Evolutionary conservation across 78 protist genomes (phyloP), one percentile per base, ranked within the genome.

Genomic region (Neovahlkampfia damariscottae): DNA sequence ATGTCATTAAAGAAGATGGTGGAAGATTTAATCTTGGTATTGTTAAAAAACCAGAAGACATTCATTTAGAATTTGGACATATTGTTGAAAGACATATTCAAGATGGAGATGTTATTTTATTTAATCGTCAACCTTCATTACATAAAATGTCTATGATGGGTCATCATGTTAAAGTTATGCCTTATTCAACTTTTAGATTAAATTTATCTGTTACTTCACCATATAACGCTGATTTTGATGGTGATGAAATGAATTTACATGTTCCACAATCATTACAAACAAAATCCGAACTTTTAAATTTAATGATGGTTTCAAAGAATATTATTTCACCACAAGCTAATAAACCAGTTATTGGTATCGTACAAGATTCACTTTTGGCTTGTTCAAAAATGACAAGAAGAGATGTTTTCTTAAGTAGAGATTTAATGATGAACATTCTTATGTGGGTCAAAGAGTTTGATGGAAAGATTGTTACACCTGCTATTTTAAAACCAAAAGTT

Each of bases 191-290:
- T 9, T 97, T 97, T 89, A 89, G 99, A 28, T 84, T 98, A 37
- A 98, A 98, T 81, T 88, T 98, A 10, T 81, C 94, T 37, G 96
- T 89, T 67, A 96, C 99, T 5, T 40, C 99, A 6, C 99, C 99
- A 34, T 98, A 98, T 91, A 98, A 98, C 84, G 99, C 99, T 34
- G 99, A 98, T 82, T 98, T 98, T 38, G 99, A 98, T 78, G 99
- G 99, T 34, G 99, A 98, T 67, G 99, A 98, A 80, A 98, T 98
- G 99, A 98, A 98, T 82, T 74, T 96, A 74, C 99, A 98, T 88
- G 95, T 96, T 32, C 97, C 99, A 3, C 99, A 98, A 74, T 34
- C 93, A 2, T 35, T 88, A 37, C 90, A 86, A 73, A 83, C 99
- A 1, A 3, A 74, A 77, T 84, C 94, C 0, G 99, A 98, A 84